Percentiles rank a stretch among this genome's conserved stretches.
phyloP scores from a whole-genome alignment of 495 filamentous ascomycete species.

The Penicillium cosmopolitanum region DNA sequence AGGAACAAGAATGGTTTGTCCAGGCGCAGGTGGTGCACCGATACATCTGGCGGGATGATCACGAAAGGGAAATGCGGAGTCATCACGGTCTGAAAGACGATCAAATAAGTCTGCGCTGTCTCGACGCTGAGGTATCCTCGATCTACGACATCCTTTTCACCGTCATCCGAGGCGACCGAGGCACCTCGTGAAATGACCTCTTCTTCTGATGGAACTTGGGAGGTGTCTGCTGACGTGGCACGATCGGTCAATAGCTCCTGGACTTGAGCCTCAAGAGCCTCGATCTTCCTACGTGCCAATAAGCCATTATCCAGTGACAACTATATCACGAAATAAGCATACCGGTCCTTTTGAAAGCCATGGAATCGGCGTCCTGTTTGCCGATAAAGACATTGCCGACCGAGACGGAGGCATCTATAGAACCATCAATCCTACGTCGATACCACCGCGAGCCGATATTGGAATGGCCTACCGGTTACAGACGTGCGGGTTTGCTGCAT shows the following conservation, averaged over 20 bases:
- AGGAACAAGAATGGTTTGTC: slow-evolving; percentile 38
- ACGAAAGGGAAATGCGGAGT: slow-evolving; percentile 42
- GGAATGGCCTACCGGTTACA: slow-evolving; percentile 20
- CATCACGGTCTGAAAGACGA: slow-evolving; percentile 22
- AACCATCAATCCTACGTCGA: neutral
- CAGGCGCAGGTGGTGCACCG: slow-evolving; percentile 22
- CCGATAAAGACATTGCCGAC: slow-evolving; percentile 26
- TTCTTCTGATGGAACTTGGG: neutral
- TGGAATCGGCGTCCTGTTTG: slow-evolving; percentile 30
- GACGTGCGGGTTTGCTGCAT: slow-evolving; percentile 10
- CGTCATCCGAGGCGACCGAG: slow-evolving; percentile 2
- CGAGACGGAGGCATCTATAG: slow-evolving; percentile 27
- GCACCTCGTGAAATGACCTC: neutral
- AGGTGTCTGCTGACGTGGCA: slow-evolving; percentile 8
- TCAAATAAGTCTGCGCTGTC: slow-evolving; percentile 29
- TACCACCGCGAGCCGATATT: neutral
- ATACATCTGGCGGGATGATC: slow-evolving; percentile 19
- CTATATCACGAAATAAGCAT: neutral
- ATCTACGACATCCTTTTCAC: slow-evolving; percentile 35
- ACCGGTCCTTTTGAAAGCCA: slow-evolving; percentile 32
- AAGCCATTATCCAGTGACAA: neutral
- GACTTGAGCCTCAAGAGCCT: slow-evolving; percentile 27
- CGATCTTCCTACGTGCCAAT: slow-evolving; percentile 19
- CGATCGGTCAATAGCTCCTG: slow-evolving; percentile 19
- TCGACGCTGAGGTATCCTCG: slow-evolving; percentile 16